Evolutionary conservation across 2,329 filamentous ascomycete genomes (phyloP).

Genomic region (Cladosporium sp.): DNA sequence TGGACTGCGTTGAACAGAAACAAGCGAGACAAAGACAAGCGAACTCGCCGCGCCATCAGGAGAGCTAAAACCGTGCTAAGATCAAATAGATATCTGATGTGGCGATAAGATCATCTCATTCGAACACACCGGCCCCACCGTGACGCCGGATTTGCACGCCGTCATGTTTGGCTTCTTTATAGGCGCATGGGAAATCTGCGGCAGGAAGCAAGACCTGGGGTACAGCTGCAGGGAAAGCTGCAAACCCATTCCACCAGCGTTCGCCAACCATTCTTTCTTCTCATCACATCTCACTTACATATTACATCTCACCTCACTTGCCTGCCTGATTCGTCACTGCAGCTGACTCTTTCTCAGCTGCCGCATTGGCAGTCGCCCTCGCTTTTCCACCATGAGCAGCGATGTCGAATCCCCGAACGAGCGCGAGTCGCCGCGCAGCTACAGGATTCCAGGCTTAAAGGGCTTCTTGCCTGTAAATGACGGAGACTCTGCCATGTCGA

Average conservation of each 20-base stretch:
- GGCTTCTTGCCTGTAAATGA: slow-evolving; percentile 38
- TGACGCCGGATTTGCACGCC: no score
- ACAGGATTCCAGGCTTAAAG: slow-evolving; percentile 22
- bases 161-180: not conserved
- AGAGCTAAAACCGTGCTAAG: no score
- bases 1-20: no score
- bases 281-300: not conserved
- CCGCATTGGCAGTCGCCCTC: not conserved
- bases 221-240: not conserved
- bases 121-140: no score
- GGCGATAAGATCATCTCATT: no score
- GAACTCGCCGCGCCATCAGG: no score
- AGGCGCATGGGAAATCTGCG: not conserved
- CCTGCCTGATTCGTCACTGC: not conserved
- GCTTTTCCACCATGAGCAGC: not conserved
- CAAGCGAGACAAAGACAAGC: no score
- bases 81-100: no score
- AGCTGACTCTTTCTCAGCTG: not conserved
- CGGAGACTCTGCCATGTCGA: slow-evolving; percentile 36
- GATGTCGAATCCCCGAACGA: slow-evolving; percentile 2
- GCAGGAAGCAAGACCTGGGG: not conserved
- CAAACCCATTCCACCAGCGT: no score
- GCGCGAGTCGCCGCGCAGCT: slow-evolving; percentile 15
- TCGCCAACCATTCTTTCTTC: no score
- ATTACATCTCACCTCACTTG: not conserved